Evolutionary conservation across 2,329 filamentous ascomycete species (phyloP).

Genomic region (Torrubiella hemipterigena): DNA sequence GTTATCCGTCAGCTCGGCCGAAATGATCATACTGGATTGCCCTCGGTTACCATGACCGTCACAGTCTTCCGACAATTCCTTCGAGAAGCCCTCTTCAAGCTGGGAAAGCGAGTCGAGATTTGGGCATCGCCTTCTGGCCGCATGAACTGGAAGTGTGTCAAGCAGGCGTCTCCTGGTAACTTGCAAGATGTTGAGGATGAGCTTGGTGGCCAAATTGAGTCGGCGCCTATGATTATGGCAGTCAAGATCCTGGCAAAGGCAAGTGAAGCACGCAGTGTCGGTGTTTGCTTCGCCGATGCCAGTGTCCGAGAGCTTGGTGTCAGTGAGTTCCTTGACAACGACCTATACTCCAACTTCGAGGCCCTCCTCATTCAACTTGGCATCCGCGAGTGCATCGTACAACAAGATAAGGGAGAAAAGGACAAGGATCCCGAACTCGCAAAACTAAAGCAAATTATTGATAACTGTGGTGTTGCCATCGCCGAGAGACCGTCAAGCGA

Average conservation of each 20-base stretch:
- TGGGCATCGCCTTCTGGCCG: constrained; percentile 65
- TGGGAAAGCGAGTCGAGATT: constrained; percentile 86
- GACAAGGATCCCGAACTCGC: constrained; percentile 78
- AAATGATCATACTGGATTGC: constrained; percentile 69
- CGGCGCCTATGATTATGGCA: constrained; percentile 86
- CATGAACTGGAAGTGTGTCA: constrained; percentile 84
- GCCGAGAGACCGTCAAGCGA: constrained; percentile 67
- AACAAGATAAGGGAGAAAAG: constrained; percentile 65
- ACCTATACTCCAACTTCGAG: constrained; percentile 96
- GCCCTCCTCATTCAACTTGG: constrained; percentile 91
- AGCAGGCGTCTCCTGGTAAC: constrained; percentile 91
- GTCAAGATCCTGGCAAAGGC: constrained; percentile 89
- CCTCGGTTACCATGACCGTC: constrained; percentile 89
- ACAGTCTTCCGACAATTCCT: constrained; percentile 95
- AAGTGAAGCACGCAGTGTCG: constrained; percentile 71
- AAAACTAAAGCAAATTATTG: constrained; percentile 80
- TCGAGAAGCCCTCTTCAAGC: constrained; percentile 80
- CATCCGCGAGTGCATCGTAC: constrained; percentile 86
- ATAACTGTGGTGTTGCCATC: constrained; percentile 83
- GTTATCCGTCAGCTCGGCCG: constrained; percentile 83
- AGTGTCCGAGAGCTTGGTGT: constrained; percentile 92
- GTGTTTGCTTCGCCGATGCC: constrained; percentile 95
- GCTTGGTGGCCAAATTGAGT: constrained; percentile 72
- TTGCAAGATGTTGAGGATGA: constrained; percentile 96
- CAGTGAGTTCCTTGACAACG: constrained; percentile 97